Evolutionary conservation across 768 basidiomycete species (phyloP), one percentile per base, ranked within the genome.

Genomic region (Trametes cinnabarina): DNA sequence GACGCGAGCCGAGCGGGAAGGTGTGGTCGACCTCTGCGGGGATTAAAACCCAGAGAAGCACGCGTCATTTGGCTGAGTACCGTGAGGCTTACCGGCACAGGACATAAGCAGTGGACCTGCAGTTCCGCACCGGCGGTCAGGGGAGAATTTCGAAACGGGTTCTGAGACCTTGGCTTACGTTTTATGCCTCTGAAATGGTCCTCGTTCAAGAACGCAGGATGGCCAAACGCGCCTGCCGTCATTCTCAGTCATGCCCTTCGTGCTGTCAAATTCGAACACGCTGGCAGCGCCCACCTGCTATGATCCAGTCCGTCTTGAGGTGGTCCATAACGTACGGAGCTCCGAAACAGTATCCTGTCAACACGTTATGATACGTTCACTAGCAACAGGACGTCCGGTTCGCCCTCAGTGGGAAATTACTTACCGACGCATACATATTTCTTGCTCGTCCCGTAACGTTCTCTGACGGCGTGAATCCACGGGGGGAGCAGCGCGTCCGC

Each of bases 301-400:
- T 71, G n/a, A 82, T 65, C 34, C 76, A 72, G 43, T 81, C 77
- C 0, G 72, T 79, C 7, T 75, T 72, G 1, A 77, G 75, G 3
- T 79, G 72, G 5, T 81, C 73, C 50, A 84, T 73, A 8, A 75
- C 76, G 52, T 74, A 82, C 0, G 82, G 82, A 0, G 74, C 84
- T 6, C 83, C 82, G 57, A 84, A 84, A 63, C 82, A 86, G 58
- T 83, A 83, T 11, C 83, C 82, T 84, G 26, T 44, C n/a, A n/a
- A n/a, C n/a, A n/a, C n/a, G n/a, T n/a, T n/a, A n/a, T n/a, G n/a
- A n/a, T n/a, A n/a, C n/a, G n/a, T n/a, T n/a, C n/a, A n/a, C n/a
- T n/a, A n/a, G n/a, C n/a, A n/a, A n/a, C n/a, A n/a, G n/a, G n/a
- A n/a, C n/a, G n/a, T n/a, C n/a, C n/a, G n/a, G n/a, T n/a, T n/a